These are phyloP conservation scores for Calvatia gigantea DNA, from an alignment of 768 basidiomycete species.

Conservation along the genomic window DNA sequence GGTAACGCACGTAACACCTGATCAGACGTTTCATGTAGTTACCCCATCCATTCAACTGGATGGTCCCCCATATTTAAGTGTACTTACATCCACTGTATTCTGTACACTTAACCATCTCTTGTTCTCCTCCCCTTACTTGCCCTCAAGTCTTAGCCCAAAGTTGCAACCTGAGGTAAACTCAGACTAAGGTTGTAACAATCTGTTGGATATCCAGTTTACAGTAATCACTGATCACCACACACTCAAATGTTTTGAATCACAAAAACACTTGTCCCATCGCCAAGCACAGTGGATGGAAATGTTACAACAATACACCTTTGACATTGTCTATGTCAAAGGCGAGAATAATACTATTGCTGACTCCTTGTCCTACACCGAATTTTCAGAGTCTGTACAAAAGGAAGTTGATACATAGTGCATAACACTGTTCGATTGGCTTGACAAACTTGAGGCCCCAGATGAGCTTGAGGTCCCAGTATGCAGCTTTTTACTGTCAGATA, in stretches of 20 bases:
- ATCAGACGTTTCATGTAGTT: too few relatives aligned
- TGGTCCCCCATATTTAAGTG: conserved; percentile 22
- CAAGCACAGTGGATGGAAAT: conserved; percentile 33
- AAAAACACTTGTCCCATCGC: conserved; percentile 29
- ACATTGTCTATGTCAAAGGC: conserved; percentile 30
- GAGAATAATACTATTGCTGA: conserved; percentile 31
- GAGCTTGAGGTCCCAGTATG: too few relatives aligned
- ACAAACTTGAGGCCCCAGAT: too few relatives aligned
- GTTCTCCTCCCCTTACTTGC: too few relatives aligned
- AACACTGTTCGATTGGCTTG: neutral
- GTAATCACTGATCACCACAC: conserved; percentile 35
- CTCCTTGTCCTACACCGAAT: conserved; percentile 25
- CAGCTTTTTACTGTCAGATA: too few relatives aligned
- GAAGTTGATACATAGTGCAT: neutral
- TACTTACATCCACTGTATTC: conserved; percentile 27
- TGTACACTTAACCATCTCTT: conserved; percentile 33
- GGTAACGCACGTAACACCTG: too few relatives aligned
- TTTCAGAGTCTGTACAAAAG: neutral
- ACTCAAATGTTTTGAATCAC: conserved; percentile 25
- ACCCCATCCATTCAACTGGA: too few relatives aligned
- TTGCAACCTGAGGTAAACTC: too few relatives aligned
- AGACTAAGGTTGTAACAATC: too few relatives aligned
- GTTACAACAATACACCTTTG: conserved; percentile 30
- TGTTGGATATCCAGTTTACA: conserved; percentile 17
- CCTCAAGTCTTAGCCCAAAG: too few relatives aligned